phyloP scores from a whole-genome alignment of 2,329 filamentous ascomycete species.

The Neopestalotiopsis clavispora region DNA sequence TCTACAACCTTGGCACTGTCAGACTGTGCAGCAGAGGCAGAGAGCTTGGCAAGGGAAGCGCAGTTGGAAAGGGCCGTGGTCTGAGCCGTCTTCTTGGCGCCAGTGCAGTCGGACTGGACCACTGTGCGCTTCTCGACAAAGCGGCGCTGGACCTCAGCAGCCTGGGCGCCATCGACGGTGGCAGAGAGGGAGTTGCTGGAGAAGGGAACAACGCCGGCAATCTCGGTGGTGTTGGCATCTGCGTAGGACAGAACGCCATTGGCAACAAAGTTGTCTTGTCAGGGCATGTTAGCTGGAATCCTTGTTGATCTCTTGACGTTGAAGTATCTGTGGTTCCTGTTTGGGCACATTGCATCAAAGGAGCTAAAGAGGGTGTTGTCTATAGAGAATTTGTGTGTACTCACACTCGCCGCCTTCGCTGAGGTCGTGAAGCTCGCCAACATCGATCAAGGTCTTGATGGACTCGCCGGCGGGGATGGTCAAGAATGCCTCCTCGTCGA shows the following conservation, averaged over 20 bases:
- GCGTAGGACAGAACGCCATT: conserved; percentile 62
- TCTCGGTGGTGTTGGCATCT: conserved; percentile 52
- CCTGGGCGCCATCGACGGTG: conserved; percentile 59
- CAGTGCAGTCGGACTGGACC: conserved; percentile 59
- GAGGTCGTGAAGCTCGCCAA: conserved; percentile 60
- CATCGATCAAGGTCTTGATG: conserved; percentile 58
- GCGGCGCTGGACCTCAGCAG: conserved; percentile 53
- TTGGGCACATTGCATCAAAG: too few species aligned
- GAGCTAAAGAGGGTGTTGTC: too few species aligned
- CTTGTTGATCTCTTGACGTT: too few species aligned
- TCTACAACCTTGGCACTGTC: conserved; percentile 58
- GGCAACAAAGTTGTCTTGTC: conserved; percentile 53
- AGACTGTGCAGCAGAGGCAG: conserved; percentile 55
- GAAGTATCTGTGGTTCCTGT: too few species aligned
- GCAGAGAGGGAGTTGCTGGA: conserved; percentile 63
- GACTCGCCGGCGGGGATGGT: conserved; percentile 53
- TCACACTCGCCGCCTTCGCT: conserved; percentile 51
- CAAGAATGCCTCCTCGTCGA: conserved; percentile 55
- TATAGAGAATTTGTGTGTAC: neutral
- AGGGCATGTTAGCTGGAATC: neutral
- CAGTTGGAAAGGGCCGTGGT: conserved; percentile 59
- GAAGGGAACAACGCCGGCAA: conserved; percentile 61
- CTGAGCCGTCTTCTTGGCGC: conserved; percentile 48
- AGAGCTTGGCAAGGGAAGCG: conserved; percentile 54
- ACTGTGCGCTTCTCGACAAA: conserved; percentile 57